Evolutionary conservation across 2,329 filamentous ascomycete genomes (phyloP).

Genomic region (Xylaria arbuscula): DNA sequence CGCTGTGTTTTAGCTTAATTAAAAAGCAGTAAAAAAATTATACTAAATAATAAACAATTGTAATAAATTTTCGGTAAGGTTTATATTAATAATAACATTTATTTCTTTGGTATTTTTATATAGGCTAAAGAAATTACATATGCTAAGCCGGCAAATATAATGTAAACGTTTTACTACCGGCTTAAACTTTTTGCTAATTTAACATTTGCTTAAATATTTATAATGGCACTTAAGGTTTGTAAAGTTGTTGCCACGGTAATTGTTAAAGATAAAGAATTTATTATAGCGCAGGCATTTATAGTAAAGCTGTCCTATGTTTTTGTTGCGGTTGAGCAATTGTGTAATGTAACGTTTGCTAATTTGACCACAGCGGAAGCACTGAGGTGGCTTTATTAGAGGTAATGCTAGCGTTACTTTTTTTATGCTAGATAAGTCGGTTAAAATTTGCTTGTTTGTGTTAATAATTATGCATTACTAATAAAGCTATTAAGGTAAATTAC

Average conservation of each 20-base stretch:
- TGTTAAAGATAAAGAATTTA: constrained; percentile 22
- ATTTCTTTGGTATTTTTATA: not conserved
- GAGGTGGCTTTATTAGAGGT: not conserved
- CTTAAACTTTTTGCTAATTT: not conserved
- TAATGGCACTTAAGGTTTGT: constrained; percentile 16
- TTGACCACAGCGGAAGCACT: not conserved
- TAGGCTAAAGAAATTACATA: not conserved
- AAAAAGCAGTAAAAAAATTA: not conserved
- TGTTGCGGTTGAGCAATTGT: constrained; percentile 17
- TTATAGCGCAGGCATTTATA: constrained; percentile 14
- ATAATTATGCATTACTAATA: not conserved
- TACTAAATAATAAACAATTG: constrained; percentile 1
- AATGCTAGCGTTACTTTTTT: not conserved
- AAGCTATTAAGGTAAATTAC: not conserved
- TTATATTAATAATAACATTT: not conserved
- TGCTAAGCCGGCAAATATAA: constrained; percentile 6
- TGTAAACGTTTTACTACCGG: not conserved
- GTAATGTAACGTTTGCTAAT: constrained; percentile 1
- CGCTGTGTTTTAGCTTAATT: too few relatives aligned
- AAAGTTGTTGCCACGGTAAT: constrained; percentile 20
- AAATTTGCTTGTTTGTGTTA: not conserved
- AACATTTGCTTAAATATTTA: constrained; percentile 6
- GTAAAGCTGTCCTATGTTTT: constrained; percentile 25
- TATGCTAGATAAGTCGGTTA: not conserved
- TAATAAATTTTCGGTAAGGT: not conserved